A percentile compares a stretch with the other conserved stretches of the same genome.
Evolutionary conservation across 1,284 basidiomycete genomes (phyloP).

Genomic region (Moesziomyces sp.): DNA sequence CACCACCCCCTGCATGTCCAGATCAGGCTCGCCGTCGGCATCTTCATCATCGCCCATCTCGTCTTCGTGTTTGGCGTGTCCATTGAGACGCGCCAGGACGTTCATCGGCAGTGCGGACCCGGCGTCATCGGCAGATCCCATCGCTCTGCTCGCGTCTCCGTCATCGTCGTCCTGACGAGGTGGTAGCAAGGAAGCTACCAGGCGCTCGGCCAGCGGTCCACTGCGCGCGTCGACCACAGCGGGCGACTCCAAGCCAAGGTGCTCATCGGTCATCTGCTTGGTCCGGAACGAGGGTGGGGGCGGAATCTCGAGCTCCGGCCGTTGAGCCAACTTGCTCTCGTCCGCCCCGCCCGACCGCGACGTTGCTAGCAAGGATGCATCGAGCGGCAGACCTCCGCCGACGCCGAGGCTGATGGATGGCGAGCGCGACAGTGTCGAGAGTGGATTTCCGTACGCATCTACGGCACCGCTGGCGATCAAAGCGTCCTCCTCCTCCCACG

Average conservation of each 20-base stretch:
- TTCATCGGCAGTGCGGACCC: conserved; percentile 16
- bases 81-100: conserved; percentile 23
- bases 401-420: conserved; percentile 35
- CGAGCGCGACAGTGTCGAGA: conserved; percentile 23
- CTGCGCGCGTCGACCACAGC: conserved; percentile 55
- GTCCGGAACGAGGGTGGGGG: conserved; percentile 48
- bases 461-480: conserved; percentile 60
- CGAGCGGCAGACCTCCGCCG: conserved; percentile 35
- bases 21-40: conserved; percentile 41
- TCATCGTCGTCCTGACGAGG: conserved; percentile 13
- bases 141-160: conserved; percentile 6
- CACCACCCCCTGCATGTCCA: conserved; percentile 26
- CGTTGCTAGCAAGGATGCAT: conserved; percentile 17
- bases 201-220: conserved; percentile 57
- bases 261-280: conserved; percentile 53
- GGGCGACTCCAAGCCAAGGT: conserved; percentile 47
- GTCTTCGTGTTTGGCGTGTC: conserved; percentile 25
- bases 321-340: conserved; percentile 9
- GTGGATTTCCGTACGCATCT: conserved; percentile 38
- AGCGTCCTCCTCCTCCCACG: conserved; percentile 89
- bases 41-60: conserved; percentile 44
- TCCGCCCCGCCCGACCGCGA: conserved; percentile 18
- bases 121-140: background rate
- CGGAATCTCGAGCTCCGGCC: conserved; percentile 41
- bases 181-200: conserved; percentile 55